These are phyloP conservation scores for Acanthamoeba culbertsoni DNA, from an alignment of 208 protist genomes.

Conservation along the genomic window DNA sequence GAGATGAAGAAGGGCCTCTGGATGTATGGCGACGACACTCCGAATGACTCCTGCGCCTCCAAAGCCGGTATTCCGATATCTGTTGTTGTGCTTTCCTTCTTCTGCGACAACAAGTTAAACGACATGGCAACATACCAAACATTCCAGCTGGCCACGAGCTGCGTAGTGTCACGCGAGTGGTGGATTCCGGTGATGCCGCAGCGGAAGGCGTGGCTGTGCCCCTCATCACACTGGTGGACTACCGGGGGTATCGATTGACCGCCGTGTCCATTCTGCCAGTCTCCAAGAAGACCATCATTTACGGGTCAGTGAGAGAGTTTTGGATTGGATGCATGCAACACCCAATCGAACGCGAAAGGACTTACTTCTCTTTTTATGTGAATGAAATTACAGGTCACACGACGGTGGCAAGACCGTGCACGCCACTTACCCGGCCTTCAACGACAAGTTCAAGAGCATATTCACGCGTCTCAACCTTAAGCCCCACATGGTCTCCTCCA, in stretches of 20 bases:
- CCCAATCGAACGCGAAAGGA: too few species aligned
- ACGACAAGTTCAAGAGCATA: conserved; percentile 21
- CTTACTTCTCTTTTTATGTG: background rate
- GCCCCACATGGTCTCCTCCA: background rate
- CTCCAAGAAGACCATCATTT: conserved; percentile 34
- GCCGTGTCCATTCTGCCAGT: background rate
- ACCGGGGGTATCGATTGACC: conserved; percentile 19
- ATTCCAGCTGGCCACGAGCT: conserved; percentile 27
- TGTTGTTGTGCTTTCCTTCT: background rate
- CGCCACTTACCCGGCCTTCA: conserved; percentile 19
- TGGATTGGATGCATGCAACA: too few species aligned
- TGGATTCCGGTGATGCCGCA: conserved; percentile 17
- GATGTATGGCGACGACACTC: conserved; percentile 40
- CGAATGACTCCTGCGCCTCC: background rate
- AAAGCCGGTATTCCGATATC: conserved; percentile 2
- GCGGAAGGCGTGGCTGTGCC: conserved; percentile 7
- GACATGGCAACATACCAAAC: too few species aligned
- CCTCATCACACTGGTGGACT: background rate
- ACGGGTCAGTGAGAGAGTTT: too few species aligned
- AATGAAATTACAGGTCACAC: conserved; percentile 29
- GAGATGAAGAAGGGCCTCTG: conserved; percentile 32
- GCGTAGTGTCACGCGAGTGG: background rate
- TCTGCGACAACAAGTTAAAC: too few species aligned
- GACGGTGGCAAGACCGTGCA: conserved; percentile 37
- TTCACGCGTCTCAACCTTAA: conserved; percentile 49